Percentiles rank a stretch among this genome's conserved stretches.
Conservation (phyloP, 2,329 filamentous ascomycete genomes). For the Phaeomoniella chlamydospora region DNA sequence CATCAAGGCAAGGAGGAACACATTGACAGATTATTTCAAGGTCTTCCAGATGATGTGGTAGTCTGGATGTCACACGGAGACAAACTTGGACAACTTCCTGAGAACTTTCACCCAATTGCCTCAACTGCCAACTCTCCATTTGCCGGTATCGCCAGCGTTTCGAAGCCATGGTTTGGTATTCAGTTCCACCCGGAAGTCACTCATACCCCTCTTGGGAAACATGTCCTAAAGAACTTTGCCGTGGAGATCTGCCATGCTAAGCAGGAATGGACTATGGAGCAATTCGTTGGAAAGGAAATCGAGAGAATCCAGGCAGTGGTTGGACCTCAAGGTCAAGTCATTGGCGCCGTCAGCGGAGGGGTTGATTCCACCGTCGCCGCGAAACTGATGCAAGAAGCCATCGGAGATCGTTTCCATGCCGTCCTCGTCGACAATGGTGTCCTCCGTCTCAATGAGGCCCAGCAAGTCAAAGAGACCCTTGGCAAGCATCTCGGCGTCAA, state of each 20-base stretch:
- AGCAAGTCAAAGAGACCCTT: slow-evolving; percentile 67
- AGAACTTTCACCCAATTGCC: slow-evolving; percentile 59
- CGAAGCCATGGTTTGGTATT: slow-evolving; percentile 56
- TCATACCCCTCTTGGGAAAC: slow-evolving; percentile 53
- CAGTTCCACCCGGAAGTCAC: slow-evolving; percentile 86
- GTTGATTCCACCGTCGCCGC: slow-evolving; percentile 84
- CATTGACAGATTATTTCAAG: slow-evolving; percentile 66
- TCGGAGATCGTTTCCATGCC: slow-evolving; percentile 72
- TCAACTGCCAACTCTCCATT: slow-evolving; percentile 62
- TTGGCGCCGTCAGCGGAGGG: slow-evolving; percentile 67
- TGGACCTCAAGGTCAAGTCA: slow-evolving; percentile 67
- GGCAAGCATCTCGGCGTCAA: slow-evolving; percentile 74
- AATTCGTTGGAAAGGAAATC: slow-evolving; percentile 73
- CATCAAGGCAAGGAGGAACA: slow-evolving; percentile 42
- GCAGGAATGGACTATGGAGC: slow-evolving; percentile 71
- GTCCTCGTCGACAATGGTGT: slow-evolving; percentile 76
- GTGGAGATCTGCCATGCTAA: slow-evolving; percentile 65
- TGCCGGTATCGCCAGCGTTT: slow-evolving; percentile 52
- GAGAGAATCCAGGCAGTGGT: slow-evolving; percentile 66
- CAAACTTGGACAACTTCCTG: slow-evolving; percentile 62
- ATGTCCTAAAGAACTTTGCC: slow-evolving; percentile 69
- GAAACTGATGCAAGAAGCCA: slow-evolving; percentile 73
- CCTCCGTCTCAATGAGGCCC: slow-evolving; percentile 73
- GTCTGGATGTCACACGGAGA: slow-evolving; percentile 85
- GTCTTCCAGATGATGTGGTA: slow-evolving; percentile 54